Evolutionary conservation across 78 protist species (phyloP).

Genomic region (Anaeramoeba flamelloides): DNA sequence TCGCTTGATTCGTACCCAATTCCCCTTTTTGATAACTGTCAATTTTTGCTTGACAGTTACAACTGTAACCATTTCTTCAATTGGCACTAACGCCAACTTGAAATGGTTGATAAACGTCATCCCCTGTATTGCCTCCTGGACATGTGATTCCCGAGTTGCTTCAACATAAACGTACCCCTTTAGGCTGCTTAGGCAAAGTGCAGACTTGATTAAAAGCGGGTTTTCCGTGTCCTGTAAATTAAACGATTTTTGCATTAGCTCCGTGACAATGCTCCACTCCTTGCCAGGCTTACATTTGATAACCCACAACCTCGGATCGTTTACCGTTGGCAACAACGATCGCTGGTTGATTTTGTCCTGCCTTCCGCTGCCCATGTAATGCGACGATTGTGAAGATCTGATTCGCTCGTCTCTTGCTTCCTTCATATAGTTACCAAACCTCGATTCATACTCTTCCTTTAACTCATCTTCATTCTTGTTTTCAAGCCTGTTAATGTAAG

Average conservation of each 20-base stretch:
- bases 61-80: neutral
- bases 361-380: too few relatives aligned
- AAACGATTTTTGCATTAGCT: neutral
- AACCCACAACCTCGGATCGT: neutral
- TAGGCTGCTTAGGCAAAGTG: neutral
- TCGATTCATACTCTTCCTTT: too few relatives aligned
- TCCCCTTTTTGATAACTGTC: neutral
- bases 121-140: neutral
- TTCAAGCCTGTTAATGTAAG: too few relatives aligned
- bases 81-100: neutral
- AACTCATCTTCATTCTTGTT: too few relatives aligned
- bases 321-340: neutral
- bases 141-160: neutral
- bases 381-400: neutral
- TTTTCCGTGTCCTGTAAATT: neutral
- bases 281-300: neutral
- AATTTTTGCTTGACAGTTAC: neutral
- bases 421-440: too few relatives aligned
- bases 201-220: neutral
- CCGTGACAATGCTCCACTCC: neutral
- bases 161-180: neutral
- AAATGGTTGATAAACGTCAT: neutral
- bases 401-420: neutral
- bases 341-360: neutral
- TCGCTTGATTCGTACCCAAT: neutral